Percentiles rank a stretch among this genome's conserved stretches.
Conservation (phyloP, 2,329 filamentous ascomycete genomes). For the Colletotrichum godetiae region DNA sequence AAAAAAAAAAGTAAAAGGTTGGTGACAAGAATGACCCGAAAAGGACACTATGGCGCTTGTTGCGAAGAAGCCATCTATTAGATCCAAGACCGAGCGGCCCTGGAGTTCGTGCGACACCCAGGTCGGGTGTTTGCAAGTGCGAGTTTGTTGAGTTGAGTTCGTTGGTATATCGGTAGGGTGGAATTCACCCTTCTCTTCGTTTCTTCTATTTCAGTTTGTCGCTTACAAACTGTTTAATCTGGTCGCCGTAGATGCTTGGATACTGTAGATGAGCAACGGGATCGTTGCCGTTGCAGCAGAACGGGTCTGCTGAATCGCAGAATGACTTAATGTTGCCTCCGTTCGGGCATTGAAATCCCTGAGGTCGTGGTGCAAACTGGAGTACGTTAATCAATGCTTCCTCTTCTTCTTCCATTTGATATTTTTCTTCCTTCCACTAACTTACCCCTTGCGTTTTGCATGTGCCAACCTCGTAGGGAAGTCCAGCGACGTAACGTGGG, state of each 20-base stretch:
- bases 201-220: slow-evolving; percentile 21
- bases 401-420: no score
- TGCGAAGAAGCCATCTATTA: neutral
- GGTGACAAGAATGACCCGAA: neutral
- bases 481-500: slow-evolving; percentile 65
- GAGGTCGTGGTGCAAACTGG: slow-evolving; percentile 66
- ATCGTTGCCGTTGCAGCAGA: slow-evolving; percentile 71
- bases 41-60: neutral
- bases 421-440: slow-evolving; percentile 1
- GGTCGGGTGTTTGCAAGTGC: neutral
- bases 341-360: slow-evolving; percentile 65
- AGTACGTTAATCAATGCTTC: neutral
- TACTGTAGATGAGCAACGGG: slow-evolving; percentile 57
- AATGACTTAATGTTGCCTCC: slow-evolving; percentile 67
- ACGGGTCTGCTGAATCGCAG: slow-evolving; percentile 69
- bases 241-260: slow-evolving; percentile 28
- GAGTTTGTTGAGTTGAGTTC: neutral
- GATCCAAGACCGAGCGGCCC: neutral
- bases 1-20: neutral
- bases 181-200: neutral
- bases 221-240: slow-evolving; percentile 32
- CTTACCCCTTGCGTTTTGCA: slow-evolving; percentile 68
- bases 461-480: slow-evolving; percentile 70
- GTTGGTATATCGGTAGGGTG: no score
- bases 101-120: neutral